Evolutionary conservation across 768 basidiomycete species (phyloP).

Genomic region (Macrocybe gigantea): DNA sequence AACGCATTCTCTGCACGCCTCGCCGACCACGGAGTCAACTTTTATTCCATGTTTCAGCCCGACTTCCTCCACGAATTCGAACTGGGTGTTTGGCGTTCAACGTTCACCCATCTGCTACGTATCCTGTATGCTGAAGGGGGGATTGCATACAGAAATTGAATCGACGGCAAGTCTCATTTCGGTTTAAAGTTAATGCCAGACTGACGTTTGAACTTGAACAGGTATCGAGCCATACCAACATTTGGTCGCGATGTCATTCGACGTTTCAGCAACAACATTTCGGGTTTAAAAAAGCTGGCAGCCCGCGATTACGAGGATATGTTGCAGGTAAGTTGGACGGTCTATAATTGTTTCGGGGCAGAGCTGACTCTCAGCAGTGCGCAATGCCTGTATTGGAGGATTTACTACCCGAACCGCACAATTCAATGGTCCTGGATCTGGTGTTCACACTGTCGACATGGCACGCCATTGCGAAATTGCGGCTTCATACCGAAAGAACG

Average conservation of each 20-base stretch:
- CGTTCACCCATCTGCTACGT: slow-evolving; percentile 24
- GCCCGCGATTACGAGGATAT: slow-evolving; percentile 27
- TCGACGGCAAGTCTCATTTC: background rate
- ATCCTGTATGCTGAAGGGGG: slow-evolving; percentile 13
- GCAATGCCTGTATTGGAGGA: slow-evolving; percentile 28
- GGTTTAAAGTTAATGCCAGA: background rate
- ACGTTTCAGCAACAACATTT: slow-evolving; percentile 16
- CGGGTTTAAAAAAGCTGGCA: slow-evolving; percentile 19
- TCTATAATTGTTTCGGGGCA: background rate
- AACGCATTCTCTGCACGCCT: slow-evolving; percentile 26
- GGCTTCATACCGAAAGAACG: slow-evolving; percentile 29
- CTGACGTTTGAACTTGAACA: background rate
- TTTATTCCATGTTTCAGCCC: slow-evolving; percentile 14
- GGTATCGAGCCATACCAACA: slow-evolving; percentile 7
- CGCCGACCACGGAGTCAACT: slow-evolving; percentile 2
- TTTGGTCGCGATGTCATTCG: slow-evolving; percentile 17
- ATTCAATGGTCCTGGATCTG: slow-evolving; percentile 18
- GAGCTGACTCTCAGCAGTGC: slow-evolving; percentile 16
- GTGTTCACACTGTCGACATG: slow-evolving; percentile 25
- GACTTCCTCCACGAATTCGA: slow-evolving; percentile 32
- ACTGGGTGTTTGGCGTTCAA: slow-evolving; percentile 26
- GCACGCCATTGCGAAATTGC: slow-evolving; percentile 30
- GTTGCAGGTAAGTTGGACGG: slow-evolving; percentile 10
- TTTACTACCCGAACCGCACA: slow-evolving; percentile 22
- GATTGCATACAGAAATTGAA: background rate